Conservation (phyloP, 1,139 yeast species). For the Pneumocystis murina region DNA sequence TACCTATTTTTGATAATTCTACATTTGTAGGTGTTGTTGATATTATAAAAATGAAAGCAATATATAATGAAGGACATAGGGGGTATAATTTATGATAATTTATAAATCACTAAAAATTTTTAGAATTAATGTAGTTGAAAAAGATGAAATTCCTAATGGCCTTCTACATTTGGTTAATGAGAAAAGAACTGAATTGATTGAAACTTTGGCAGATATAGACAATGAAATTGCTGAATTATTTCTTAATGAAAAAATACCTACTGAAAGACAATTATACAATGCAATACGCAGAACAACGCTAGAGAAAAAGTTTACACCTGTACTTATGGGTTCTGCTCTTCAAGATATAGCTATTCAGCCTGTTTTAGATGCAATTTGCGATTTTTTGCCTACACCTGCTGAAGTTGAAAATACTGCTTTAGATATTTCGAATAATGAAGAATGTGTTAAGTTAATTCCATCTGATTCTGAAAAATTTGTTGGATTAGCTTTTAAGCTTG, state of each 20-base stretch:
- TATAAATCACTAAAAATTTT: constrained; percentile 51
- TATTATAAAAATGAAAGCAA: constrained; percentile 49
- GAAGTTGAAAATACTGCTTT: constrained; percentile 61
- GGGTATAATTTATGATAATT: constrained; percentile 24
- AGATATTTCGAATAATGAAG: constrained; percentile 56
- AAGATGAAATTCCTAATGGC: constrained; percentile 19
- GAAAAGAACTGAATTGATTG: constrained; percentile 64
- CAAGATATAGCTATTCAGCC: constrained; percentile 91
- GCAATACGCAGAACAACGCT: constrained; percentile 56
- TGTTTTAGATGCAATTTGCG: constrained; percentile 62
- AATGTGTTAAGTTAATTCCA: constrained; percentile 61
- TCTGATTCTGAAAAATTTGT: constrained; percentile 69
- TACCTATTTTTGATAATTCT: constrained; percentile 48
- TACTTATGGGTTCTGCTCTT: constrained; percentile 86
- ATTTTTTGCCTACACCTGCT: constrained; percentile 74
- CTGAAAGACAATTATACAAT: constrained; percentile 59
- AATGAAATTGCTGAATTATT: constrained; percentile 61
- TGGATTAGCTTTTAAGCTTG: constrained; percentile 92
- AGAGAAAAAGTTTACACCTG: constrained; percentile 48
- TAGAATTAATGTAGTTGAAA: constrained; percentile 36
- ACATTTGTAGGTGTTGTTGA: constrained; percentile 66
- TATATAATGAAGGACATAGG: constrained; percentile 50
- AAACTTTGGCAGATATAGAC: constrained; percentile 68
- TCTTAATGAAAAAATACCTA: constrained; percentile 54
- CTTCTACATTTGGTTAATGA: constrained; percentile 35